phyloP scores from a whole-genome alignment of 129 eudicot genomes.

The Centaurea solstitialis region DNA sequence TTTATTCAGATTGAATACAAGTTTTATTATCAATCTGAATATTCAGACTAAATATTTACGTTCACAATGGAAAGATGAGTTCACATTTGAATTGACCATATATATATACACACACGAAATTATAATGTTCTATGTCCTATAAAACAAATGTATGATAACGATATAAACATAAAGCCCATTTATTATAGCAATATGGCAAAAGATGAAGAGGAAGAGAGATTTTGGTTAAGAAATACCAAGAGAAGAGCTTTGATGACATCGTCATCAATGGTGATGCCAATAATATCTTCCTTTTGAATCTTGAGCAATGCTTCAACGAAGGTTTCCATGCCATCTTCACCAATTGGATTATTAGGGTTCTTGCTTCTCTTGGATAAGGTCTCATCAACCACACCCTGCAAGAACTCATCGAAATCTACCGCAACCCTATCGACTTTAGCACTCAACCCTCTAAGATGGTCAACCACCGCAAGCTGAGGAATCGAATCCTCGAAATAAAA shows the following conservation, averaged over 20 bases:
- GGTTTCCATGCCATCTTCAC: slow-evolving; percentile 17
- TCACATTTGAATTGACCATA: no score
- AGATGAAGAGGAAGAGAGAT: background rate
- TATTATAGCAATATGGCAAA: background rate
- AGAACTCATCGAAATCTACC: slow-evolving; percentile 40
- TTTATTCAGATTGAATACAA: no score
- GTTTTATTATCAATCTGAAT: no score
- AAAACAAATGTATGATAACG: no score
- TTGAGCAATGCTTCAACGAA: slow-evolving; percentile 48
- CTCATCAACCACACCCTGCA: slow-evolving; percentile 45
- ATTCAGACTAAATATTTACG: no score
- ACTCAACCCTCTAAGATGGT: slow-evolving; percentile 36
- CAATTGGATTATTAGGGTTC: background rate
- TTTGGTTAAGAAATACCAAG: slow-evolving; percentile 24
- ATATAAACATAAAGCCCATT: background rate
- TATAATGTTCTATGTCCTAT: no score
- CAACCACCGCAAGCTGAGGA: slow-evolving; percentile 47
- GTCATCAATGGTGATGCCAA: slow-evolving; percentile 36
- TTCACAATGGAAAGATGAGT: no score
- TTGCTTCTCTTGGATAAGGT: background rate
- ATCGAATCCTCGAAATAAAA: slow-evolving; percentile 32
- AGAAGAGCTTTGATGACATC: slow-evolving; percentile 55
- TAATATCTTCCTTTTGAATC: slow-evolving; percentile 24
- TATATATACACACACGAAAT: no score
- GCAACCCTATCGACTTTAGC: slow-evolving; percentile 33